Base-by-base conservation (phyloP, 129 eudicot genomes). In the Centella asiatica region DNA sequence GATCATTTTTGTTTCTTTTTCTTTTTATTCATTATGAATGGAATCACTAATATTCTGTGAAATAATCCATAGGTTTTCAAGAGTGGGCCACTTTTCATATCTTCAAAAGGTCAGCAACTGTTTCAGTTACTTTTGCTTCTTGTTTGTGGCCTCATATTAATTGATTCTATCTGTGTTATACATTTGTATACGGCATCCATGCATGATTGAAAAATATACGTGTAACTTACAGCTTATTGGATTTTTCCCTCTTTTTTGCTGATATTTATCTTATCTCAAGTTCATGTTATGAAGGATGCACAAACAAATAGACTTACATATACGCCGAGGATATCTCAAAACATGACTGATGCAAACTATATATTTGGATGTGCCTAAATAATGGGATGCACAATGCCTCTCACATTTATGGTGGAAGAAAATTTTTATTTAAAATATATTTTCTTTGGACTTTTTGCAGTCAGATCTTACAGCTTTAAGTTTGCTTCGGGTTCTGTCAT, bases 61-160 rank as follows among this genome's bases (percentile, higher is more conserved):
- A 44, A 53, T 58, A 36, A 22, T 62, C 56, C 70, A 42, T 90
- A 92, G 98, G 89, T 87, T 49, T 87, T 92, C 72, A 92, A 87
- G 80, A 92, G 96, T 48, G 98, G 98, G 64, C 95, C 93, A 17
- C 81, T 92, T 37, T 86, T 87, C 69, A 92, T 92, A 66, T 92
- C 98, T 49, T 92, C 98, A 1, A 92, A 87, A 87, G 95, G 98
- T 87, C 55, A 54, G 86, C 78, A 3, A 47, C 64, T 1, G 8
- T 39, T 62, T 56, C 52, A 22, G 49, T 67, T 10, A 34, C 17
- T 19, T 55, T 2, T 19, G 18, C 28, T 33, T 19, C 62, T 32
- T n/a, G 31, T 4, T 9, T 18, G 2, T 57, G 63, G 3, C 45
- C n/a, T 40, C 1, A 34, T 58, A 4, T 20, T 34, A n/a, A 0